Evolutionary conservation across 2,329 filamentous ascomycete species (phyloP).

Genomic region (Annulohypoxylon truncatum): DNA sequence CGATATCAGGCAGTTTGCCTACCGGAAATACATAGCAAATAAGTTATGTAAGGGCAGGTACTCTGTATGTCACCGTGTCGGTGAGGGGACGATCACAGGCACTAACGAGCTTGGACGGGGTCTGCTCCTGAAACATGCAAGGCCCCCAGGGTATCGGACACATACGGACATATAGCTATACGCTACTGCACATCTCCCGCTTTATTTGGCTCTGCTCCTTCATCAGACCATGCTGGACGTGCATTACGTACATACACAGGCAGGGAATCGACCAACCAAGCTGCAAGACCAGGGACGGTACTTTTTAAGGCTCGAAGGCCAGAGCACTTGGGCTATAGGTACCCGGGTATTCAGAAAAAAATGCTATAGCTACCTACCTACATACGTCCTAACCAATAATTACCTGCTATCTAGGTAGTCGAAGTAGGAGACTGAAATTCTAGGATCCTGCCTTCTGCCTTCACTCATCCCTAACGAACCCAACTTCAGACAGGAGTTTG

Average conservation of each 20-base stretch:
- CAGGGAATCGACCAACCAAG: neutral
- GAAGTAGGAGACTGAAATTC: neutral
- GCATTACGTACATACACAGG: conserved; percentile 13
- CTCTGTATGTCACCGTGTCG: conserved; percentile 1
- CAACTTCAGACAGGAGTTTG: neutral
- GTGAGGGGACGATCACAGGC: conserved; percentile 11
- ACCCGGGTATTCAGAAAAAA: too few relatives aligned
- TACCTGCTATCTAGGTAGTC: neutral
- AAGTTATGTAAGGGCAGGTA: neutral
- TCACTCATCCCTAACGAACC: neutral
- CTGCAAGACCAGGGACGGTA: neutral
- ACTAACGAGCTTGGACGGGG: conserved; percentile 16
- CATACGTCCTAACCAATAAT: too few relatives aligned
- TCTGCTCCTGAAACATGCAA: conserved; percentile 22
- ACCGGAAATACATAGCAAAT: neutral
- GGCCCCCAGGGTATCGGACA: conserved; percentile 3
- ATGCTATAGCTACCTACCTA: neutral
- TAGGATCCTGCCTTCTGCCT: neutral
- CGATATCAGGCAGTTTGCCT: neutral
- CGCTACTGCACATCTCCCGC: conserved; percentile 11
- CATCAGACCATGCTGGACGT: conserved; percentile 11
- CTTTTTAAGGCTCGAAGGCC: neutral
- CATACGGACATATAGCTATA: conserved; percentile 3
- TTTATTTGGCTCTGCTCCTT: neutral
- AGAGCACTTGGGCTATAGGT: too few relatives aligned